Evolutionary conservation across 768 basidiomycete genomes (phyloP).

Genomic region (Gelatoporia subvermispora): DNA sequence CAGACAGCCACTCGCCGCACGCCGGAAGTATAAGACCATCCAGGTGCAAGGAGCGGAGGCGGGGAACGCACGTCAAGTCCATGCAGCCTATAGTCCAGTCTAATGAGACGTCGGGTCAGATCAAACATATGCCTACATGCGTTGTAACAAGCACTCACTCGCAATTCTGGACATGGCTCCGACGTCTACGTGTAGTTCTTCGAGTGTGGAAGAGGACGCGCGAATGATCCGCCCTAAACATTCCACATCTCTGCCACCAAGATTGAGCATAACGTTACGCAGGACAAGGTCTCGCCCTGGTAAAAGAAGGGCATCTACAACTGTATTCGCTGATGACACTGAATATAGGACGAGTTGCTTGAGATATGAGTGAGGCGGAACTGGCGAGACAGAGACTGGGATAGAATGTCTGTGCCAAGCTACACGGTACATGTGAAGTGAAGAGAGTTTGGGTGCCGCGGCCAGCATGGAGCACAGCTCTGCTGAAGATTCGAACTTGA

Average conservation of each 20-base stretch:
- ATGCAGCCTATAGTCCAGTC: neutral
- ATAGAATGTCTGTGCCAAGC: conserved; percentile 5
- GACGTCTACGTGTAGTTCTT: conserved; percentile 11
- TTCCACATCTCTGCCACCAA: too few relatives aligned
- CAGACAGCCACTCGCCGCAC: conserved; percentile 4
- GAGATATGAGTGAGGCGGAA: neutral
- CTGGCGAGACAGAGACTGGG: neutral
- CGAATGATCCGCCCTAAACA: neutral
- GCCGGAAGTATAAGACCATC: conserved; percentile 13
- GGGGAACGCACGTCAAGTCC: conserved; percentile 3
- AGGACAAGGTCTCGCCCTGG: conserved; percentile 5
- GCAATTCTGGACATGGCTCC: conserved; percentile 2
- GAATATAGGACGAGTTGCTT: conserved; percentile 11
- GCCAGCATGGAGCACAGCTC: conserved; percentile 10
- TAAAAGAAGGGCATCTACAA: conserved; percentile 8
- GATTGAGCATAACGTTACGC: neutral
- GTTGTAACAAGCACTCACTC: neutral
- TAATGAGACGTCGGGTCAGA: neutral
- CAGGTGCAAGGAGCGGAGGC: conserved; percentile 8
- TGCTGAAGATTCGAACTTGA: conserved; percentile 11
- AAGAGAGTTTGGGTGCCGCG: conserved; percentile 4
- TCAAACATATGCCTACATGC: neutral
- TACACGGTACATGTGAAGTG: conserved; percentile 11
- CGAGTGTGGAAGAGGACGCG: conserved; percentile 7
- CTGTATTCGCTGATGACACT: conserved; percentile 8